Base-by-base conservation (phyloP, 768 basidiomycete species). In the Mycena metata region DNA sequence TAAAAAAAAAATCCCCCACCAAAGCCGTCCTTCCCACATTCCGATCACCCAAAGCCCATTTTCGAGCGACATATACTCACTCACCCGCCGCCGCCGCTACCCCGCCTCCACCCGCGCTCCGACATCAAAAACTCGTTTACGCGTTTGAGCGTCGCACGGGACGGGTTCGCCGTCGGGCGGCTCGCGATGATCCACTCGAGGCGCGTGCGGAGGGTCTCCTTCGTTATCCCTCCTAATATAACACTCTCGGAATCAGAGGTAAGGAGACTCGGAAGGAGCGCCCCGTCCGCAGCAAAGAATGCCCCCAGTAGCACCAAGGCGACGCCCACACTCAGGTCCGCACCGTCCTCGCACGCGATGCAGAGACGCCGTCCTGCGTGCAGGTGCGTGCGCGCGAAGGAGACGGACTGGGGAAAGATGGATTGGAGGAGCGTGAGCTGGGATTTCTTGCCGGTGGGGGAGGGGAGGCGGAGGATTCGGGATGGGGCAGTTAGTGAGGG, bases 171-270 rank as follows among this genome's bases (percentile, higher is more conserved):
- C 60, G 83, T 81, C 7, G 93, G 92, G 58, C 86, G 81, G 70
- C 88, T 90, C 21, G 91, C 83, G 65, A 96, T 91, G 54, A 98
- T 88, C 94, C 93, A 95, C 75, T 98, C 91, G 41, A 98, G 82
- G 19, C 95, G 85, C 15, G 83, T 90, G 13, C 89, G 87, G 69
- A 98, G 88, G 15, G 84, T 79, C 21, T 83, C 78, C 77, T 98
- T 98, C 70, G 82, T 84, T 77, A 98, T 98, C 70, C 82, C 84
- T 23, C 67, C 78, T 76, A 23, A 17, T 58, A 66, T 58, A 30
- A 17, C 26, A 24, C 36, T n/a, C 30, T 16, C 62, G 30, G 39
- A 39, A 39, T 10, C 39, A 15, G 39, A 39, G 2, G 15, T 10
- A 10, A 2, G 5, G 15, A 15, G 39, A 15, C 55, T 61, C 11